Evolutionary conservation across 2,329 filamentous ascomycete genomes (phyloP).

Genomic region (Alternaria triticimaculans): DNA sequence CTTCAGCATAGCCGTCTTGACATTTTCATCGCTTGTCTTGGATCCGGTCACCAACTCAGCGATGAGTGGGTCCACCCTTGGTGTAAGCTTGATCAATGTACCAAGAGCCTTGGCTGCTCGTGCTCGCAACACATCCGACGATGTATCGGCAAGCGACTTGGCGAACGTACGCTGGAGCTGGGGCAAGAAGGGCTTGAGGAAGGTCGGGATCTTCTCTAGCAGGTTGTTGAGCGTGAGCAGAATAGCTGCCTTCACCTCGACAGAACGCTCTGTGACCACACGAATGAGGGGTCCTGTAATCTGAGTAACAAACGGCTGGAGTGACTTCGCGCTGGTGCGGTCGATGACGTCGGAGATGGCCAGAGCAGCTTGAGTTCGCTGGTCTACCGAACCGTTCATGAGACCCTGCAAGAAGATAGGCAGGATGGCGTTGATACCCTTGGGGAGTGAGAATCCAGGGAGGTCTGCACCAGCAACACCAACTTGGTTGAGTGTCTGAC

Average conservation of each 20-base stretch:
- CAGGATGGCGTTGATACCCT: slow-evolving; percentile 94
- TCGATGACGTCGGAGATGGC: slow-evolving; percentile 97
- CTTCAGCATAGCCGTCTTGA: slow-evolving; percentile 95
- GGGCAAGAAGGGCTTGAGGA: slow-evolving; percentile 94
- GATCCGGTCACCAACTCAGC: slow-evolving; percentile 92
- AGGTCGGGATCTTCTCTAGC: slow-evolving; percentile 93
- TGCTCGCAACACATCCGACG: slow-evolving; percentile 84
- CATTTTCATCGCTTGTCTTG: slow-evolving; percentile 84
- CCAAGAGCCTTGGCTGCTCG: slow-evolving; percentile 93
- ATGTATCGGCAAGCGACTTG: slow-evolving; percentile 90
- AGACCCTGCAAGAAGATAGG: slow-evolving; percentile 97
- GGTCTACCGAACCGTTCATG: slow-evolving; percentile 93
- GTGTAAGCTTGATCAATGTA: slow-evolving; percentile 93
- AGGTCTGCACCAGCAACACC: slow-evolving; percentile 85
- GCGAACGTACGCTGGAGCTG: slow-evolving; percentile 97
- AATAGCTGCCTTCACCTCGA: slow-evolving; percentile 95
- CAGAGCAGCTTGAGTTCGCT: slow-evolving; percentile 88
- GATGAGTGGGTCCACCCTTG: slow-evolving; percentile 93
- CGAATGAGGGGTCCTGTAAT: slow-evolving; percentile 97
- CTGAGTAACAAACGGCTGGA: slow-evolving; percentile 95
- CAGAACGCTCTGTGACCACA: slow-evolving; percentile 94
- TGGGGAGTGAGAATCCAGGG: slow-evolving; percentile 86
- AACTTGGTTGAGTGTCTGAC: slow-evolving; percentile 84
- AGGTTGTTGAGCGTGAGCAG: slow-evolving; percentile 92
- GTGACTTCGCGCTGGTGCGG: slow-evolving; percentile 81